phyloP scores from a whole-genome alignment of 2,329 filamentous ascomycete genomes.

The Didymella exigua region DNA sequence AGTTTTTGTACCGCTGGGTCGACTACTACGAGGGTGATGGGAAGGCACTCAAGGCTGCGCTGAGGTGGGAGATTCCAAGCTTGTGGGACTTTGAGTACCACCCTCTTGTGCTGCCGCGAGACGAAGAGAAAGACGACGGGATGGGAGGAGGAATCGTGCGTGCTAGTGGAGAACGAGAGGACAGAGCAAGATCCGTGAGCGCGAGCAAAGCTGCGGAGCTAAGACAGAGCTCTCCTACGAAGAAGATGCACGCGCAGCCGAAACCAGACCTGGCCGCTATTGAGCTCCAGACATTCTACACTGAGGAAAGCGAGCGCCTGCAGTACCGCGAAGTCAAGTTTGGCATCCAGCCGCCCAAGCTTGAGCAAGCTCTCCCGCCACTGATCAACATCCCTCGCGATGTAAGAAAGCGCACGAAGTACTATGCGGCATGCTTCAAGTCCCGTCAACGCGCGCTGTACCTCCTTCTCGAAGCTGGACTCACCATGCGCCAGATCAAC shows the following conservation, averaged over 20 bases:
- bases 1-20: constrained; percentile 43
- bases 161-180: neutral
- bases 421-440: constrained; percentile 41
- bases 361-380: constrained; percentile 30
- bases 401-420: constrained; percentile 24
- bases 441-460: constrained; percentile 39
- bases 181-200: neutral
- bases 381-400: constrained; percentile 43
- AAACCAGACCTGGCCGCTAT: constrained; percentile 34
- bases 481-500: constrained; percentile 34
- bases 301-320: constrained; percentile 38
- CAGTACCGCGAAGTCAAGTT: constrained; percentile 42
- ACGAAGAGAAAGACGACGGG: constrained; percentile 3
- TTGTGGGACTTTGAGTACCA: constrained; percentile 45
- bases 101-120: constrained; percentile 27
- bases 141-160: neutral
- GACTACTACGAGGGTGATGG: constrained; percentile 43
- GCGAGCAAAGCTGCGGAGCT: constrained; percentile 15
- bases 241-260: constrained; percentile 21
- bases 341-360: constrained; percentile 36
- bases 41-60: constrained; percentile 39
- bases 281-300: constrained; percentile 24
- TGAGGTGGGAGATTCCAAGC: constrained; percentile 42
- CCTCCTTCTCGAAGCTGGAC: constrained; percentile 39
- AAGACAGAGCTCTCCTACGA: constrained; percentile 25